Evolutionary conservation across 192 early-diverging fungal species (phyloP), one percentile per base, ranked within the genome.

Genomic region (Dimargaris verticillata): DNA sequence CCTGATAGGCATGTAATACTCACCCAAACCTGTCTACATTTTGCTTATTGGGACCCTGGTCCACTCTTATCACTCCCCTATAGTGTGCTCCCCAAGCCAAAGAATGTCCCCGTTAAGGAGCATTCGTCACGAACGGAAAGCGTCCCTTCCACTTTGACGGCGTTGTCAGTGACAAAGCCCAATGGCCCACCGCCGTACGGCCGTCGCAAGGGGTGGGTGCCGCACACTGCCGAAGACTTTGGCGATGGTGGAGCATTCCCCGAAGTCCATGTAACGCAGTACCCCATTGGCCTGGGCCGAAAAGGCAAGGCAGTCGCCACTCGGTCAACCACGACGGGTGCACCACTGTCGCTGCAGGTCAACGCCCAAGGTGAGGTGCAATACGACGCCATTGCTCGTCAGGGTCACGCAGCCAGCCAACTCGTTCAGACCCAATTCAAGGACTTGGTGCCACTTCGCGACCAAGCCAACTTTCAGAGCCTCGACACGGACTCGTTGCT

Each of bases 211-310:
- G 84, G 79, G 41, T 97, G 80, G 72, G 79, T 82, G 59, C 94
- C 94, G 61, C 80, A 83, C 62, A 82, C 78, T 17, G 66, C 74
- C 25, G 79, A 83, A 51, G 93, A 99, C 67, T 99, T 88, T 82
- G 93, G 89, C 60, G 90, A 93, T 73, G 96, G 96, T 41, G 96
- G 96, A 38, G 92, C 96, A 0, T 99, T 85, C 65, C 96, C 96
- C 26, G 96, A 99, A 72, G 85, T 94, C 61, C 83, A 83, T 64
- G 71, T 88, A 49, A 81, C 83, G 4, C 96, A 99, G 69, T 97
- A 95, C 62, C 96, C 96, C 14, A 71, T 92, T 38, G 91, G 92
- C 61, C 88, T 99, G 89, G 96, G 96, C 12, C 79, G 86, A 10
- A 84, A 82, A 62, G 33, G 7, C 33, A 84, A 26, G n/a, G 51